Percentiles rank a stretch among this genome's conserved stretches.
These are phyloP conservation scores for Saccharomyces pastorianus DNA, from an alignment of 1,139 yeast genomes.

Conservation along the genomic window DNA sequence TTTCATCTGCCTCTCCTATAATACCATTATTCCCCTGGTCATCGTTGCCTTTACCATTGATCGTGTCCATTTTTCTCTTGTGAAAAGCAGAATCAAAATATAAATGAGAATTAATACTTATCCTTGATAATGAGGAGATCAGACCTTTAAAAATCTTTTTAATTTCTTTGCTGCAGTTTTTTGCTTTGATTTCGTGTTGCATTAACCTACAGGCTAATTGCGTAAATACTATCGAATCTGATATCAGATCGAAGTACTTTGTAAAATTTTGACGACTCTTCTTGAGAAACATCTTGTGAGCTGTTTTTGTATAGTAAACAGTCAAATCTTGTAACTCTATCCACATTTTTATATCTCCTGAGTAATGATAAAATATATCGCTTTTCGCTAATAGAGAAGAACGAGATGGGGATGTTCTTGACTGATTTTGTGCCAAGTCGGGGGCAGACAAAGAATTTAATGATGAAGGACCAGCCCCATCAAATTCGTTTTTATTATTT, in stretches of 20 bases:
- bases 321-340: constrained; percentile 42
- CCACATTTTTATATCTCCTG: constrained; percentile 55
- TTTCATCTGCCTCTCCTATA: constrained; percentile 4
- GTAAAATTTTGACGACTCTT: constrained; percentile 44
- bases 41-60: constrained; percentile 1
- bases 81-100: constrained; percentile 36
- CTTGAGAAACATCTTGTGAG: constrained; percentile 43
- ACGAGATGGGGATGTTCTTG: constrained; percentile 1
- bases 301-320: constrained; percentile 39
- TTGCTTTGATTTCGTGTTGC: constrained; percentile 41
- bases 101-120: constrained; percentile 51
- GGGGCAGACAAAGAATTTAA: neutral
- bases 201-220: constrained; percentile 47
- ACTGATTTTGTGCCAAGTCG: neutral
- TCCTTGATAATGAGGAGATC: constrained; percentile 47
- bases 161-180: constrained; percentile 41
- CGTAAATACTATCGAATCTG: constrained; percentile 41
- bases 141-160: constrained; percentile 44
- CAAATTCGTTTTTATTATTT: neutral
- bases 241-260: constrained; percentile 44
- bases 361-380: constrained; percentile 46
- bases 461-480: neutral
- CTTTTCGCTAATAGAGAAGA: constrained; percentile 25
- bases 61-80: neutral
- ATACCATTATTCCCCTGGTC: constrained; percentile 1